phyloP scores from a whole-genome alignment of 208 protist genomes.

The Leishmania turanica region DNA sequence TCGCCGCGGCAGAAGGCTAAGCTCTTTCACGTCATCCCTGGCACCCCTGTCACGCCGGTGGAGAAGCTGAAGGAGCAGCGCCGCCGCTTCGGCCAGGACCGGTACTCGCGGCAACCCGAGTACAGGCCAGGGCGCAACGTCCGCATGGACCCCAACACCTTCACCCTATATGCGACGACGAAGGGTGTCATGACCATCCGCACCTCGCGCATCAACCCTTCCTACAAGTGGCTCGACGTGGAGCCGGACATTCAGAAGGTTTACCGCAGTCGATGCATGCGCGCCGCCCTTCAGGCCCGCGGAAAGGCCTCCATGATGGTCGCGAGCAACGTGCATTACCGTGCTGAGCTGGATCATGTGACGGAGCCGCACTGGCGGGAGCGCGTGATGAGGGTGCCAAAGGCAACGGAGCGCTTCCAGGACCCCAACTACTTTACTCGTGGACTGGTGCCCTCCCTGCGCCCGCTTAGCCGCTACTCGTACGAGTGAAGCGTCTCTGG shows the following conservation, averaged over 20 bases:
- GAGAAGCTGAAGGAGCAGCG: slow-evolving; percentile 87
- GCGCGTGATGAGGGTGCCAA: slow-evolving; percentile 49
- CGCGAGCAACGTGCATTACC: slow-evolving; percentile 47
- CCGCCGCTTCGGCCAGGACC: slow-evolving; percentile 74
- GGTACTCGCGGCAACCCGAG: slow-evolving; percentile 73
- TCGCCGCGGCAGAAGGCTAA: slow-evolving; percentile 62
- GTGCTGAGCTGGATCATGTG: slow-evolving; percentile 44
- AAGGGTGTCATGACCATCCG: slow-evolving; percentile 84
- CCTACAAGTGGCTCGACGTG: slow-evolving; percentile 85
- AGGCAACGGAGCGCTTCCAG: slow-evolving; percentile 64
- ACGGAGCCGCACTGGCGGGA: slow-evolving; percentile 71
- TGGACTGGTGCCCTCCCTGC: slow-evolving; percentile 46
- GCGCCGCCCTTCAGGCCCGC: slow-evolving; percentile 41
- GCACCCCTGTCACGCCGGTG: slow-evolving; percentile 71
- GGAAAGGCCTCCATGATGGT: slow-evolving; percentile 58
- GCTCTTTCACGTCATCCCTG: slow-evolving; percentile 76
- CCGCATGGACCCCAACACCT: slow-evolving; percentile 81
- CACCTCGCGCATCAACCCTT: slow-evolving; percentile 65
- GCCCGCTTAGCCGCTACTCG: slow-evolving; percentile 56
- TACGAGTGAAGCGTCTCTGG: slow-evolving; percentile 44
- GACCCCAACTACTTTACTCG: slow-evolving; percentile 80
- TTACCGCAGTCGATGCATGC: slow-evolving; percentile 62
- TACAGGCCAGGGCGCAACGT: slow-evolving; percentile 79
- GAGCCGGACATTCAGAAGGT: slow-evolving; percentile 90
- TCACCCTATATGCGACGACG: slow-evolving; percentile 77